A percentile compares a stretch with the other conserved stretches of the same genome.
Conservation (phyloP, 106 monocot species). For the Acorus gramineus region DNA sequence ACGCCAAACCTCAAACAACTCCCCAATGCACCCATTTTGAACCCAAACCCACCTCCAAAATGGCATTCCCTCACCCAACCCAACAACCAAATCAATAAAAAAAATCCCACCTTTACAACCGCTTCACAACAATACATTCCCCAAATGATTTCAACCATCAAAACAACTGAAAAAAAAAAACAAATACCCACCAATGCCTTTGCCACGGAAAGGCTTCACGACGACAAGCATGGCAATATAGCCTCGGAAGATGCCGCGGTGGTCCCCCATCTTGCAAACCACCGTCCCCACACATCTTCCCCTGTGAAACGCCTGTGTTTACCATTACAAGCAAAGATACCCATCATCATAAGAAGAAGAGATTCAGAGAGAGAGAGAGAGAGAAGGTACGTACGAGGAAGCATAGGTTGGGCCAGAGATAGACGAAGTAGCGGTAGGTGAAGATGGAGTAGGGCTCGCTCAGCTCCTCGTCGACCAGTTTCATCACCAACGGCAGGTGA, state of each 20-base stretch:
- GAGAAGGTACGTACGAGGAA: constrained; percentile 48
- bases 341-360: background rate
- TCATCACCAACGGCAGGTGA: constrained; percentile 93
- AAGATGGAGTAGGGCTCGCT: constrained; percentile 99
- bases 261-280: constrained; percentile 98
- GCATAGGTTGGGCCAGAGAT: constrained; percentile 90
- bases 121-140: background rate
- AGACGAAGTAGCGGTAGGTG: constrained; percentile 99
- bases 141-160: background rate
- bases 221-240: constrained; percentile 99
- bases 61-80: no score
- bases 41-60: no score
- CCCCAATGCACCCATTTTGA: no score
- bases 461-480: constrained; percentile 83
- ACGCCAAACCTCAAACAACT: no score
- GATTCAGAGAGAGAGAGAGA: background rate
- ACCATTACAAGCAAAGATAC: background rate
- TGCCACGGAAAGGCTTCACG: constrained; percentile 82
- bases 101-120: constrained; percentile 3
- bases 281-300: constrained; percentile 94
- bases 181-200: constrained; percentile 57
- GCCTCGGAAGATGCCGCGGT: constrained; percentile 56
- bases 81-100: background rate
- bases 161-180: constrained; percentile 2
- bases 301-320: constrained; percentile 68